Evolutionary conservation across 805 yeast species (phyloP), one percentile per base, ranked within the genome.

Genomic region (Metschnikowia orientalis): DNA sequence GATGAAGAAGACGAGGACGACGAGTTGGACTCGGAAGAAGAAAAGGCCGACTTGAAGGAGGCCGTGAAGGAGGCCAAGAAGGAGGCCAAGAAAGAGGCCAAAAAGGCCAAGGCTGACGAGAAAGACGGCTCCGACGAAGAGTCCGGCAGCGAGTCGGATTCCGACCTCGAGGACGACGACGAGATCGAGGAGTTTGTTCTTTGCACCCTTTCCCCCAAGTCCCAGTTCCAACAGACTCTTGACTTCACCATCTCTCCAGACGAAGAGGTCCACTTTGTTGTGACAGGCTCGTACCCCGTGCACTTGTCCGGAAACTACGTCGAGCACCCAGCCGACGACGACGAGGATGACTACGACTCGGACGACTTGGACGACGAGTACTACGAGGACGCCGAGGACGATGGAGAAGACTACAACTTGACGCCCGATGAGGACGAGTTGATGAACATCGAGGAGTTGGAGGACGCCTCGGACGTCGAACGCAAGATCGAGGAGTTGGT

Each of bases 271-370:
- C 79, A 72, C 70, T 92, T 92, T 56, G 95, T 87, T 55, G 97
- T 85, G 37, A 83, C 95, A 42, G 98, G 98, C 56, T 87, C 97
- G 17, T 90, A 88, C 71, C 83, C 95, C 47, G 73, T 92, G 47
- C 94, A 90, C 61, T 69, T 92, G 51, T 72, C 85, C 48, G 99
- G 99, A 71, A 90, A 92, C 80, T 88, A 81, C 67, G 81, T 92
- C 56, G 95, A 85, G 63, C 96, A 89, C 64, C 97, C 97, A 61
- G 86, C 79, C 53, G 95, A 89, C 54, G 77, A 69, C 26, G 81
- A 75, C 34, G 75, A 69, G 38, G 74, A 71, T 32, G 77, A 45
- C 37, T 43, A 42, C 28, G 42, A 44, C 17, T 32, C 31, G 12
- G 45, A 43, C 20, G 44, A 37, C 13, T 35, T 36, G 31, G 41